Conservation (phyloP, 805 yeast genomes). For the Debaryomyces tyrocola region DNA sequence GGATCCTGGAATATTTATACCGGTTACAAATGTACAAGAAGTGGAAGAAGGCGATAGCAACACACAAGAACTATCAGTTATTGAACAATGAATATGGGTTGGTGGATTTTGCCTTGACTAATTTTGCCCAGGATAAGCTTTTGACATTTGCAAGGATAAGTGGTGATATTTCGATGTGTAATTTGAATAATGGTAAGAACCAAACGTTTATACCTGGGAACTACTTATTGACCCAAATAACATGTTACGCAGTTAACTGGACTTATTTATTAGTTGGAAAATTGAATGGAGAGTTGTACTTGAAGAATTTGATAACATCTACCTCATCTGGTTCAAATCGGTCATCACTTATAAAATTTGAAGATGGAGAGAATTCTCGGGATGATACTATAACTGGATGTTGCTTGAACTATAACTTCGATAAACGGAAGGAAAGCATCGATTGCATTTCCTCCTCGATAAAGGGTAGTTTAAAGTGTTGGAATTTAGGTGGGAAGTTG, state of each 20-base stretch:
- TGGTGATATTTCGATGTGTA: slow-evolving; percentile 31
- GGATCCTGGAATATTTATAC: slow-evolving; percentile 48
- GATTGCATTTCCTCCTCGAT: slow-evolving; percentile 28
- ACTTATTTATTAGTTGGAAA: slow-evolving; percentile 30
- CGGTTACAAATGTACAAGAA: slow-evolving; percentile 33
- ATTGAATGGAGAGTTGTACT: slow-evolving; percentile 25
- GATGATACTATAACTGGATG: slow-evolving; percentile 17
- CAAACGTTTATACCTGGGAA: slow-evolving; percentile 40
- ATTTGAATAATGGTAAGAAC: slow-evolving; percentile 34
- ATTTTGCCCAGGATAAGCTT: slow-evolving; percentile 27
- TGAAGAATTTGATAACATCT: slow-evolving; percentile 34
- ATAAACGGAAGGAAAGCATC: slow-evolving; percentile 19
- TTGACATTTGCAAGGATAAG: slow-evolving; percentile 25
- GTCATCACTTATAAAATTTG: slow-evolving; percentile 18
- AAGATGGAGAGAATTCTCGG: slow-evolving; percentile 5
- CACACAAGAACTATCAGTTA: slow-evolving; percentile 27
- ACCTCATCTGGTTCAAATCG: slow-evolving; percentile 27
- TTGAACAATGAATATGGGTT: slow-evolving; percentile 27
- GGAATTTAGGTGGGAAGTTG: slow-evolving; percentile 24
- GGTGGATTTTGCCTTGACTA: slow-evolving; percentile 20
- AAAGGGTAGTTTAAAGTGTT: slow-evolving; percentile 22
- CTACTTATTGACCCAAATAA: slow-evolving; percentile 13
- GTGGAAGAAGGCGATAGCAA: slow-evolving; percentile 39
- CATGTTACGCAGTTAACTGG: slow-evolving; percentile 29
- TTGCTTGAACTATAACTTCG: slow-evolving; percentile 17